Conservation (phyloP, 192 early-diverging fungal species). For the Phycomyces blakesleeanus region DNA sequence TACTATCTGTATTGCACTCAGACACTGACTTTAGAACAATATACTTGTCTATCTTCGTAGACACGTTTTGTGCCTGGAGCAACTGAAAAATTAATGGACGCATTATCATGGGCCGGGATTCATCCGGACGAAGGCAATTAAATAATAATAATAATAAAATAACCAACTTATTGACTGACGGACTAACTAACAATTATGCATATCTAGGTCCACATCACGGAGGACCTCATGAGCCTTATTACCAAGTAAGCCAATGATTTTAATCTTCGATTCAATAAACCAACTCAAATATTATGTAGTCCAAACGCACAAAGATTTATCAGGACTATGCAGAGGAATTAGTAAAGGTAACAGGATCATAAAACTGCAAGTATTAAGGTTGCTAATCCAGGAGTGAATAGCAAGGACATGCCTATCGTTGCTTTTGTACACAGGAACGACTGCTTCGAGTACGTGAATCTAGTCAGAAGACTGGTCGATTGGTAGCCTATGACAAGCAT, state of each 20-base stretch:
- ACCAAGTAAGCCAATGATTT: constrained; percentile 46
- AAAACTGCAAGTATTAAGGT: not conserved
- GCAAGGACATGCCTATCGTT: constrained; percentile 77
- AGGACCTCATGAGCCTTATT: constrained; percentile 57
- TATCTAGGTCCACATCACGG: constrained; percentile 54
- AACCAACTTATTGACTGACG: too few species aligned
- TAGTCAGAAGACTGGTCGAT: constrained; percentile 50
- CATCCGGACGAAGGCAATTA: constrained; percentile 65
- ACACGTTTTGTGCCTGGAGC: constrained; percentile 71
- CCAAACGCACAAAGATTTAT: constrained; percentile 73
- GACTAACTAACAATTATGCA: too few species aligned
- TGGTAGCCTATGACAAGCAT: constrained; percentile 74
- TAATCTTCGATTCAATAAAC: too few species aligned
- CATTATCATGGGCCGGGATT: constrained; percentile 75
- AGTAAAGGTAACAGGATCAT: constrained; percentile 40
- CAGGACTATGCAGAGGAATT: constrained; percentile 60
- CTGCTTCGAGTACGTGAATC: constrained; percentile 54
- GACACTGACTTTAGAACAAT: too few species aligned
- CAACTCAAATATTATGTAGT: constrained; percentile 42
- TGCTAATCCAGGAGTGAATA: constrained; percentile 9
- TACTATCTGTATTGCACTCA: too few species aligned
- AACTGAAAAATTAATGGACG: constrained; percentile 58
- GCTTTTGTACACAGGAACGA: constrained; percentile 78
- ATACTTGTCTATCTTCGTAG: constrained; percentile 28
- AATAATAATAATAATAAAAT: not conserved